Conservation (phyloP, 306 rosid genomes). For the Alnus glutinosa region DNA sequence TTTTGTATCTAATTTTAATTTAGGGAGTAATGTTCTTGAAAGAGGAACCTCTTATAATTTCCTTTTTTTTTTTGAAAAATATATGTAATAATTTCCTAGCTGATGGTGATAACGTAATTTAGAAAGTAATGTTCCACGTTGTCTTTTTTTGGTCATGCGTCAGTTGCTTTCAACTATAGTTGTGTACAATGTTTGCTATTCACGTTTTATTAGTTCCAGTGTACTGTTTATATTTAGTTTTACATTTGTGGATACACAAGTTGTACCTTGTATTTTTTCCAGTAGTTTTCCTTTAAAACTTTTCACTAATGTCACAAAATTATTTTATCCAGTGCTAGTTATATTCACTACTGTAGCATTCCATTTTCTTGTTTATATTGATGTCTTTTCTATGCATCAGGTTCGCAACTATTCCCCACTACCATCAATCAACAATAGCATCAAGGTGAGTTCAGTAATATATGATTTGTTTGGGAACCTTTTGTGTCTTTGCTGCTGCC, state of each 20-base stretch:
- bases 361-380: slow-evolving; percentile 20
- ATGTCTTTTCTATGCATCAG: slow-evolving; percentile 45
- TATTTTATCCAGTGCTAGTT: not conserved
- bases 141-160: not conserved
- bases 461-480: slow-evolving; percentile 11
- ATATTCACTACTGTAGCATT: slow-evolving; percentile 11
- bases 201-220: not conserved
- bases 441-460: slow-evolving; percentile 69
- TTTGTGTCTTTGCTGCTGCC: not conserved
- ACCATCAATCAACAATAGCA: slow-evolving; percentile 92
- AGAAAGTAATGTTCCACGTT: not conserved
- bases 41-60: not conserved
- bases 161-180: not conserved
- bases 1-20: not conserved
- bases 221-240: not conserved
- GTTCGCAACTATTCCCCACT: slow-evolving; percentile 87
- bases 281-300: not conserved
- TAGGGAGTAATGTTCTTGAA: not conserved
- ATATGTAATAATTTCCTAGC: too few relatives aligned
- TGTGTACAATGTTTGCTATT: not conserved
- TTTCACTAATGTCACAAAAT: not conserved
- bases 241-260: not conserved
- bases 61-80: too few relatives aligned
- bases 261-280: not conserved
- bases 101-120: too few relatives aligned